phyloP scores from a whole-genome alignment of 495 filamentous ascomycete genomes.

The Penicillium maclennaniae region DNA sequence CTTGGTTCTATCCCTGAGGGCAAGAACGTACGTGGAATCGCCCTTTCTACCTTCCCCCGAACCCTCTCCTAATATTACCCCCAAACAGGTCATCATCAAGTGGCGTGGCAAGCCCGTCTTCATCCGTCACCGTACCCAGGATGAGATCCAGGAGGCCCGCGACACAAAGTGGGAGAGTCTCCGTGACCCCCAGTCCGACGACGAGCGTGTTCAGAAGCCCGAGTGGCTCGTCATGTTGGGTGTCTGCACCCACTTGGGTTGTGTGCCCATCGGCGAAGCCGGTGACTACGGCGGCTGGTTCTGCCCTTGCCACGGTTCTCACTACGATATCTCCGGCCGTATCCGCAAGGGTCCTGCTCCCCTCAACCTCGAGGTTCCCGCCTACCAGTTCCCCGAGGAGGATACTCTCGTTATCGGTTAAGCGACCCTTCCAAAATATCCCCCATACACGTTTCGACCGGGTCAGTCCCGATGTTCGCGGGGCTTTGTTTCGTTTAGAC shows the following conservation, averaged over 20 bases:
- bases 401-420: conserved; percentile 77
- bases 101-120: conserved; percentile 99
- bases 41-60: neutral
- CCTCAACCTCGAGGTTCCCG: conserved; percentile 92
- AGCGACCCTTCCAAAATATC: conserved; percentile 17
- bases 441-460: conserved; percentile 11
- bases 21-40: conserved; percentile 78
- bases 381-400: conserved; percentile 82
- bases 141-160: conserved; percentile 84
- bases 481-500: conserved; percentile 21
- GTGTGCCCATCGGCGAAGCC: conserved; percentile 97
- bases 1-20: conserved; percentile 90
- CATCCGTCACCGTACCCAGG: conserved; percentile 93
- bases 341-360: conserved; percentile 94
- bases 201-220: conserved; percentile 92
- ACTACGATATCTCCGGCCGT: conserved; percentile 99
- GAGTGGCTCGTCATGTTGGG: conserved; percentile 99
- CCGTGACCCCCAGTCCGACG: conserved; percentile 87
- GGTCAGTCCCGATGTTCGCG: neutral
- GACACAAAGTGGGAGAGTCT: conserved; percentile 68
- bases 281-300: conserved; percentile 99
- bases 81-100: conserved; percentile 89
- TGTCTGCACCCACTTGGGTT: conserved; percentile 98
- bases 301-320: conserved; percentile 99
- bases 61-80: conserved; percentile 4